Evolutionary conservation across 371 early-diverging fungal species (phyloP).

Genomic region (Mucor lusitanicus): DNA sequence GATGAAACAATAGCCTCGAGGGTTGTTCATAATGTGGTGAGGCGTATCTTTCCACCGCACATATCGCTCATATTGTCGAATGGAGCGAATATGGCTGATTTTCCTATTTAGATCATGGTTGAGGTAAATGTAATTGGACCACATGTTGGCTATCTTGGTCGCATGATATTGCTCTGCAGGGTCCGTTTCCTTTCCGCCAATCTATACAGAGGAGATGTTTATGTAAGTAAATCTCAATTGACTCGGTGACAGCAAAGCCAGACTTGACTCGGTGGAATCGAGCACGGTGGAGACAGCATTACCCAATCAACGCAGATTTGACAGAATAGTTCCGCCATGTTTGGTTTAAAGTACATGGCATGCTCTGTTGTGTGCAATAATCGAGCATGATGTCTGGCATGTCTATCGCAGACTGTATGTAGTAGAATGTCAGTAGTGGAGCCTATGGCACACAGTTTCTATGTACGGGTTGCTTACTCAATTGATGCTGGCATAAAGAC

Average conservation of each 20-base stretch:
- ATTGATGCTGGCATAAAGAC: constrained; percentile 4
- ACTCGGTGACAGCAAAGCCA: too few species aligned
- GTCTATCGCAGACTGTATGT: constrained; percentile 34
- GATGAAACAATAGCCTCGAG: constrained; percentile 20
- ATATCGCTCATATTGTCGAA: constrained; percentile 21
- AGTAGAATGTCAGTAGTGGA: not conserved
- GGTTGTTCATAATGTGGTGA: constrained; percentile 11
- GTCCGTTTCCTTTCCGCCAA: constrained; percentile 26
- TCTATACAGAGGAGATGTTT: constrained; percentile 1
- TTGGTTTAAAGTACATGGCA: constrained; percentile 30
- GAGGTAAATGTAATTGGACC: constrained; percentile 3
- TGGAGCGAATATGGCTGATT: not conserved
- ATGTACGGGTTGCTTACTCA: not conserved
- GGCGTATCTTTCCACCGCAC: constrained; percentile 35
- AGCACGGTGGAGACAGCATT: not conserved
- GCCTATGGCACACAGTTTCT: not conserved
- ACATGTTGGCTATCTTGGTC: not conserved
- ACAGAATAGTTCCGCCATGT: constrained; percentile 34
- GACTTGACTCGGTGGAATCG: too few species aligned
- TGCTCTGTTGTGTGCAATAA: constrained; percentile 9
- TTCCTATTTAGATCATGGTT: not conserved
- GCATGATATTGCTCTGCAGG: constrained; percentile 32
- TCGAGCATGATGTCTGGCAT: constrained; percentile 28
- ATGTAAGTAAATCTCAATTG: not conserved
- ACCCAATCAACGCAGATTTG: constrained; percentile 39